These are phyloP conservation scores for Sporothrix protearum DNA, from an alignment of 2,329 filamentous ascomycete species.

Conservation along the genomic window DNA sequence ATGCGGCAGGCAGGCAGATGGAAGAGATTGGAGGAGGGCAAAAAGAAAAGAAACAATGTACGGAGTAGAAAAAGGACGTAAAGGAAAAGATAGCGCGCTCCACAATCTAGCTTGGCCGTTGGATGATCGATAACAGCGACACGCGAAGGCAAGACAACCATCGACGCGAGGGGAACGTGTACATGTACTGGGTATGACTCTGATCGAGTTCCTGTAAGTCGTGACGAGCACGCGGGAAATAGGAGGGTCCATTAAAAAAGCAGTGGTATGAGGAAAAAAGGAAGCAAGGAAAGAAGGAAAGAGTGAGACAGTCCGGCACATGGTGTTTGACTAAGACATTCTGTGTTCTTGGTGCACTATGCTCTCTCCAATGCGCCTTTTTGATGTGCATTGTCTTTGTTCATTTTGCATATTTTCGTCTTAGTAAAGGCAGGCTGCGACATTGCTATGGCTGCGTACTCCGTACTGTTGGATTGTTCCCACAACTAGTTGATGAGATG, in stretches of 20 bases:
- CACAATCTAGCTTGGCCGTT: neutral
- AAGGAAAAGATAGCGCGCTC: neutral
- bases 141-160: neutral
- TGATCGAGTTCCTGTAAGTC: neutral
- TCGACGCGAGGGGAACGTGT: neutral
- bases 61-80: neutral
- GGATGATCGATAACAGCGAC: neutral
- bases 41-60: neutral
- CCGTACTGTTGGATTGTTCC: neutral
- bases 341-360: neutral
- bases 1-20: neutral
- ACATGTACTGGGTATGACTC: neutral
- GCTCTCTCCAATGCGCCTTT: neutral
- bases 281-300: neutral
- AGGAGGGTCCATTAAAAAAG: neutral
- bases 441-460: neutral
- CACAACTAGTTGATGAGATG: neutral
- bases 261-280: neutral
- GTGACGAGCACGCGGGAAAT: neutral
- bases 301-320: neutral
- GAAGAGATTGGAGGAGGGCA: neutral
- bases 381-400: neutral
- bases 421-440: neutral
- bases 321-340: slow-evolving; percentile 6
- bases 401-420: neutral